Evolutionary conservation across 2,329 filamentous ascomycete genomes (phyloP).

Genomic region (Xylaria sp.): DNA sequence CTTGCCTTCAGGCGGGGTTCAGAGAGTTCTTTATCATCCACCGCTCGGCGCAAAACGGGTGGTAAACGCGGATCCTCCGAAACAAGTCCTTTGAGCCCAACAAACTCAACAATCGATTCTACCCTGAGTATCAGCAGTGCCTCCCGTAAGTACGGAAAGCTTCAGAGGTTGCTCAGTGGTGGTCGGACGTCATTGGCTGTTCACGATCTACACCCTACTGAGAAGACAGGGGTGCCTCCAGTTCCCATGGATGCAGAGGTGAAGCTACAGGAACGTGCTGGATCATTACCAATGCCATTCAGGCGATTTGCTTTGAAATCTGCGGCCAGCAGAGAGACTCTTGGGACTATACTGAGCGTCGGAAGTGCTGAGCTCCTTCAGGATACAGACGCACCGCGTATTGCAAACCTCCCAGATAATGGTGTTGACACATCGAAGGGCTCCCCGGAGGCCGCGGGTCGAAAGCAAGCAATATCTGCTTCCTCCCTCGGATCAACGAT

Average conservation of each 20-base stretch:
- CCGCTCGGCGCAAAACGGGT: conserved; percentile 16
- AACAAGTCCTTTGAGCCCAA: conserved; percentile 33
- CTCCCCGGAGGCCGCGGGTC: conserved; percentile 7
- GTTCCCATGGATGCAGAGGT: conserved; percentile 41
- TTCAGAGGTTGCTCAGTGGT: conserved; percentile 46
- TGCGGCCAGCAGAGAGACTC: conserved; percentile 49
- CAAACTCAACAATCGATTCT: conserved; percentile 37
- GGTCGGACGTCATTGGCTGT: conserved; percentile 37
- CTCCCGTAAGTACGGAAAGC: conserved; percentile 41
- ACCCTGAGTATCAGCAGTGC: conserved; percentile 41
- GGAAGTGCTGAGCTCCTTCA: conserved; percentile 46
- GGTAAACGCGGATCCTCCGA: conserved; percentile 26
- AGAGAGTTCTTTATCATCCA: conserved; percentile 20
- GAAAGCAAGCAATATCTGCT: conserved; percentile 18
- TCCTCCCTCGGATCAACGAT: conserved; percentile 26
- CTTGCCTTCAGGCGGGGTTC: conserved; percentile 10
- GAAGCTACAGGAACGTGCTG: conserved; percentile 41
- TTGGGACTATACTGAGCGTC: conserved; percentile 55
- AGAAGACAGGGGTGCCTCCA: conserved; percentile 39
- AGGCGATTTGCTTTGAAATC: conserved; percentile 43
- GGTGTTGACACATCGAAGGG: neutral
- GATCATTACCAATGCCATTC: conserved; percentile 39
- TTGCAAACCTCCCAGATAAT: neutral
- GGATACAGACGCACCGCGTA: conserved; percentile 24
- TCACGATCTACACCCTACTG: conserved; percentile 38